Percentiles rank a stretch among this genome's conserved stretches.
These are phyloP conservation scores for Ophiocordyceps sinensis DNA, from an alignment of 2,329 filamentous ascomycete species.

Conservation along the genomic window DNA sequence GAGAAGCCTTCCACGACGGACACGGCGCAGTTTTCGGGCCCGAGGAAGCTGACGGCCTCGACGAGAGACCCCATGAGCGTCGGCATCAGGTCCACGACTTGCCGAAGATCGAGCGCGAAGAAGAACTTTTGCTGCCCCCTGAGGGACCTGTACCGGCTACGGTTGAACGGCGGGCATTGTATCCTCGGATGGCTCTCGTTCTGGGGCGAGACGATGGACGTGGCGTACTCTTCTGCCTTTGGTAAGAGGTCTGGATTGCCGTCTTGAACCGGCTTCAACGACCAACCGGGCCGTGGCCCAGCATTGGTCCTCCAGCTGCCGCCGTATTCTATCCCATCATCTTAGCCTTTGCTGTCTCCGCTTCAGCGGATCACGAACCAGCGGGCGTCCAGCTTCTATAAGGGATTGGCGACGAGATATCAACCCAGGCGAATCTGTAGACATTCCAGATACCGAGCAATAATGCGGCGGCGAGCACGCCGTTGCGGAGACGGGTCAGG, in stretches of 20 bases:
- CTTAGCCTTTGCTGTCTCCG: too few relatives aligned
- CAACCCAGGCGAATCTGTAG: too few relatives aligned
- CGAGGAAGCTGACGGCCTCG: conserved; percentile 31
- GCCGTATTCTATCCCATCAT: conserved; percentile 9
- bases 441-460: too few relatives aligned
- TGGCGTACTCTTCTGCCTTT: neutral
- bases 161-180: neutral
- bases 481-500: too few relatives aligned
- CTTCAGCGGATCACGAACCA: too few relatives aligned
- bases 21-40: conserved; percentile 30
- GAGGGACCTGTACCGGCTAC: neutral
- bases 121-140: conserved; percentile 11
- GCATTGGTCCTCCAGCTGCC: neutral
- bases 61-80: conserved; percentile 31
- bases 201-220: neutral
- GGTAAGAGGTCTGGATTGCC: neutral
- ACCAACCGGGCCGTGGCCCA: neutral
- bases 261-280: neutral
- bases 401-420: too few relatives aligned
- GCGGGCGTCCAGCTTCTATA: too few relatives aligned
- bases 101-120: conserved; percentile 36
- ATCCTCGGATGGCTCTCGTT: neutral
- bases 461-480: too few relatives aligned
- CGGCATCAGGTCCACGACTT: conserved; percentile 27
- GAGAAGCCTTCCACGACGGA: conserved; percentile 39